Evolutionary conservation across 2,329 filamentous ascomycete species (phyloP).

Genomic region (Volutella citrinella): DNA sequence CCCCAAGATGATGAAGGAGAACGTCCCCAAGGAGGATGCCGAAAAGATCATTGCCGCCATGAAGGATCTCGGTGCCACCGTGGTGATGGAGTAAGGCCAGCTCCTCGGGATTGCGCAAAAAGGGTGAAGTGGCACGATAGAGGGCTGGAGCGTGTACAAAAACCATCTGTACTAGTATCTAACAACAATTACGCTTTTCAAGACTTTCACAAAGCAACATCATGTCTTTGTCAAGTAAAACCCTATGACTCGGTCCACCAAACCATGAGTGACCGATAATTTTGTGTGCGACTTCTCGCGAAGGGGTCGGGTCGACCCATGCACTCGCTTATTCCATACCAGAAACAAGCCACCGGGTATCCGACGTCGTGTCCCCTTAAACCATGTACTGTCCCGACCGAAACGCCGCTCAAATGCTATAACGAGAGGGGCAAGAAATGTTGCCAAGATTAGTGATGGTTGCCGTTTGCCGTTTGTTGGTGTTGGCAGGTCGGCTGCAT

Average conservation of each 20-base stretch:
- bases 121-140: conserved; percentile 29
- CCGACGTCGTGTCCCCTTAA: too few species aligned
- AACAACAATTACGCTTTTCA: conserved; percentile 24
- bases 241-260: too few species aligned
- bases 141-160: conserved; percentile 37
- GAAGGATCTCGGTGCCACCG: conserved; percentile 89
- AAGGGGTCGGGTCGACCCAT: too few species aligned
- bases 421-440: conserved; percentile 1
- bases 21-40: conserved; percentile 95
- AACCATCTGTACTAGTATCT: conserved; percentile 37
- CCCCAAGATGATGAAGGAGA: conserved; percentile 99
- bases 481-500: conserved; percentile 38
- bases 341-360: too few species aligned
- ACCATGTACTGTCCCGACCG: conserved; percentile 10
- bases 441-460: conserved; percentile 20
- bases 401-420: conserved; percentile 28
- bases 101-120: conserved; percentile 13
- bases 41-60: conserved; percentile 97
- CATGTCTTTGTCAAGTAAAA: too few species aligned
- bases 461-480: conserved; percentile 29
- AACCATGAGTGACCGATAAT: too few species aligned
- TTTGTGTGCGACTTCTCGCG: too few species aligned
- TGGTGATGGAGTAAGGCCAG: conserved; percentile 75
- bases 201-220: too few species aligned
- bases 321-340: too few species aligned